Evolutionary conservation across 2,329 filamentous ascomycete species (phyloP).

Genomic region (Trichoderma lentiforme): DNA sequence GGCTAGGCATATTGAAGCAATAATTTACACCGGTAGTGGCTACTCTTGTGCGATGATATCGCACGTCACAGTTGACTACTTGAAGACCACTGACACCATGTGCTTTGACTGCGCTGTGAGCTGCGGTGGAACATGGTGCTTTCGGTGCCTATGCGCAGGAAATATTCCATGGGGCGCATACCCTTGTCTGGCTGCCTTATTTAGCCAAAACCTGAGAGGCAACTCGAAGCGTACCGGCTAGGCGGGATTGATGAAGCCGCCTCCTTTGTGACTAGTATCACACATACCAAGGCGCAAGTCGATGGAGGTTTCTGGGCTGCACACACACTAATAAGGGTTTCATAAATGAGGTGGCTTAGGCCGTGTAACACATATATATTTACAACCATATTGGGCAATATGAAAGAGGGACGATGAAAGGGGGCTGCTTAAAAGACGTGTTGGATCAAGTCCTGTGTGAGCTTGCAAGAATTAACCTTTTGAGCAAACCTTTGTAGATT

Average conservation of each 20-base stretch:
- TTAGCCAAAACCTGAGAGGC: background rate
- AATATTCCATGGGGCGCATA: background rate
- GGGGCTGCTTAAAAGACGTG: no score
- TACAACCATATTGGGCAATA: background rate
- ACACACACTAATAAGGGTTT: background rate
- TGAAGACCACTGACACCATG: background rate
- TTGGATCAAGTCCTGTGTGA: background rate
- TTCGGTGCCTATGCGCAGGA: background rate
- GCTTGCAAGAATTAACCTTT: background rate
- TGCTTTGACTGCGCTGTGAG: background rate
- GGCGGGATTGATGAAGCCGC: background rate
- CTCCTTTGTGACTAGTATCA: background rate
- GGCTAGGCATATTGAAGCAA: background rate
- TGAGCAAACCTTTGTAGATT: background rate
- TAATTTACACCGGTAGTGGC: background rate
- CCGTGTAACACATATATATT: background rate
- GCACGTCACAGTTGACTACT: background rate
- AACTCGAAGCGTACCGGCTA: background rate
- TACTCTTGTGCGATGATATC: background rate
- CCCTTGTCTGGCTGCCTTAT: background rate
- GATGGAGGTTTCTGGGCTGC: background rate
- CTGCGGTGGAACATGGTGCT: background rate
- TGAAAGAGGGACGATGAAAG: background rate
- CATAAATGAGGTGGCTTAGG: background rate
- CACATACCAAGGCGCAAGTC: background rate